Base-by-base conservation (phyloP, 2,329 filamentous ascomycete species). In the Penicillium occitanis region DNA sequence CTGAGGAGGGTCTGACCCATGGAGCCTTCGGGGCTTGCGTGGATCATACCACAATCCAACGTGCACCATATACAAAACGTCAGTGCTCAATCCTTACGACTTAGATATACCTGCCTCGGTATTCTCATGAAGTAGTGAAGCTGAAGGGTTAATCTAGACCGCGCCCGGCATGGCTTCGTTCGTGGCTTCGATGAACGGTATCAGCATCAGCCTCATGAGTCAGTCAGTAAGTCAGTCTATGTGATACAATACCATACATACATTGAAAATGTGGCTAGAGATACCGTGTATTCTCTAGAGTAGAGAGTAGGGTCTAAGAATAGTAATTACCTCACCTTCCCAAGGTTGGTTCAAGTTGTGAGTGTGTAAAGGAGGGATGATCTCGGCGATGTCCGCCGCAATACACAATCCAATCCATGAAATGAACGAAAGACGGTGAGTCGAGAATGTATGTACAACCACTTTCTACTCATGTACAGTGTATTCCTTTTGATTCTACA, bases 321-420 rank as follows among this genome's bases (percentile, higher is more conserved):
- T 57, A 57, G 53, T 37, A 37, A 57, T 14, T 19, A 55, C 30
- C 53, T 37, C 51, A 55, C 1, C 17, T 25, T 30, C 11, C 46
- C 46, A 13, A 2, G 50, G 14, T 50, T 5, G 30, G 30, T 33
- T 33, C 13, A 35, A 35, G 33, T 35, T 13, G 33, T 14, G 35
- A 37, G 35, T 5, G 35, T 22, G 53, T 57, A 22, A 25, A 40
- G 22, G 17, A 35, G 58, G 42, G 59, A 61, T 50, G 44, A 61
- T 61, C 59, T 51, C 59, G 59, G 59, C 59, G 59, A 51, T 50
- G 46, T 22, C 59, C 59, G 44, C 42, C 44, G 19, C 25, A 22
- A 46, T 42, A 44, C 40, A 48, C 55, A 30, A n/a, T 17, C 30
- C 30, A 33, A 25, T 25, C 13, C 22, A 30, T 14, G 30, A 17